Conservation (phyloP, 2,329 filamentous ascomycete genomes). For the Capronia epimyces region DNA sequence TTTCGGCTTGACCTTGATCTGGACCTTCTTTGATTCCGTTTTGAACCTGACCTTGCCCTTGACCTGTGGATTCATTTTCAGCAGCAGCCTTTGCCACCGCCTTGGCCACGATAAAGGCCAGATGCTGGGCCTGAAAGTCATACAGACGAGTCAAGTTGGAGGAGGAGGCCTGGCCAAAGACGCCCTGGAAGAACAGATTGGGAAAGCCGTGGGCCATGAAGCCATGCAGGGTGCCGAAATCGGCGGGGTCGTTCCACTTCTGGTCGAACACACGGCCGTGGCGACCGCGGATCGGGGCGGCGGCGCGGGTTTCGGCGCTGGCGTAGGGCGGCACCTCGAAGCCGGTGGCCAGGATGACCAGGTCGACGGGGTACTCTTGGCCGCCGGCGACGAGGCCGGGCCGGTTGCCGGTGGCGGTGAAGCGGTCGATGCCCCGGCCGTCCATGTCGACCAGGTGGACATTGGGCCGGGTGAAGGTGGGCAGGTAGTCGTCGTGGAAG, state of each 20-base stretch:
- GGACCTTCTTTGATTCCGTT: too few species aligned
- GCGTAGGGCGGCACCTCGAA: background rate
- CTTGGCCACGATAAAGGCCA: background rate
- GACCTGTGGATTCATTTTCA: too few species aligned
- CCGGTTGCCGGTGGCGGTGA: conserved; percentile 43
- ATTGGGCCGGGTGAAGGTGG: conserved; percentile 53
- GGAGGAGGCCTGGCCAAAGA: background rate
- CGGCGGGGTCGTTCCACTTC: background rate
- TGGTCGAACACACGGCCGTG: background rate
- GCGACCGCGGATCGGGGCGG: background rate
- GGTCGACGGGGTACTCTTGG: conserved; percentile 25
- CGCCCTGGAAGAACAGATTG: background rate
- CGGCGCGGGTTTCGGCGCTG: background rate
- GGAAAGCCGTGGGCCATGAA: background rate
- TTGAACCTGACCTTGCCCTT: too few species aligned
- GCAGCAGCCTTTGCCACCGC: too few species aligned
- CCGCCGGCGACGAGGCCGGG: conserved; percentile 47
- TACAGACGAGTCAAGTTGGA: background rate
- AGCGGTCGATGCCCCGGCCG: conserved; percentile 46
- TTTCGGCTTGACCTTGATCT: too few species aligned
- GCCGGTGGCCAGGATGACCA: background rate
- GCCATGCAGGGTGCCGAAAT: background rate
- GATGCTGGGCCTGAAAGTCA: background rate
- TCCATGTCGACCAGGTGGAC: conserved; percentile 57
- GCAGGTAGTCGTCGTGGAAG: conserved; percentile 57